phyloP scores from a whole-genome alignment of 2,329 filamentous ascomycete species.

The Tympanopsis confertula region DNA sequence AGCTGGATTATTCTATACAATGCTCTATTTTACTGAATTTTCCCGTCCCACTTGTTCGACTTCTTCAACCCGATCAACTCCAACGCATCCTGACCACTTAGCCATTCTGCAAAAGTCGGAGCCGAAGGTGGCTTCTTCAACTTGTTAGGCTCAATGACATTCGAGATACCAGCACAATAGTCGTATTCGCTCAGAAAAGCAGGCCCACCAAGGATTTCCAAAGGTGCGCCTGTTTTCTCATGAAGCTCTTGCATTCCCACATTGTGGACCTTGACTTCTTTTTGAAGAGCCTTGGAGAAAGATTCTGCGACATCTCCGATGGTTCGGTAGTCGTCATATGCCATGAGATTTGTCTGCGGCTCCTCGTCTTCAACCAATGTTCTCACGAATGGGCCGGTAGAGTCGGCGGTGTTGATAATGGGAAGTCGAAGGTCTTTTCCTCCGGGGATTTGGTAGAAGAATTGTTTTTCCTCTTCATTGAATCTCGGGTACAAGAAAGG shows the following conservation, averaged over 20 bases:
- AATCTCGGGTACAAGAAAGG: conserved; percentile 14
- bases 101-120: too few relatives aligned
- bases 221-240: conserved; percentile 16
- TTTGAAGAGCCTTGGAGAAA: conserved; percentile 23
- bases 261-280: conserved; percentile 17
- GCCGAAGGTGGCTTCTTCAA: too few relatives aligned
- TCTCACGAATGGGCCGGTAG: conserved; percentile 29
- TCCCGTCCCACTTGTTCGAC: too few relatives aligned
- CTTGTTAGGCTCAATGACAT: conserved; percentile 22
- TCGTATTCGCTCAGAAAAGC: conserved; percentile 23
- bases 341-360: conserved; percentile 26
- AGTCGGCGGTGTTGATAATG: conserved; percentile 22
- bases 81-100: too few relatives aligned
- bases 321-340: conserved; percentile 26
- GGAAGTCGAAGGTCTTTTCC: conserved; percentile 15
- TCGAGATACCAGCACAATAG: conserved; percentile 25
- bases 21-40: too few relatives aligned
- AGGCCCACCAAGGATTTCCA: conserved; percentile 23
- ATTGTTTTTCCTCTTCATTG: conserved; percentile 14
- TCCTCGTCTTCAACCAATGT: conserved; percentile 26
- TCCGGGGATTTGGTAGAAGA: conserved; percentile 16
- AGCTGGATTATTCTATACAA: too few relatives aligned
- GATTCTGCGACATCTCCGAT: conserved; percentile 16
- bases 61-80: too few relatives aligned
- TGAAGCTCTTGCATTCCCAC: conserved; percentile 19